Conservation (phyloP, 129 eudicot species). For the Deinandra increscens region DNA sequence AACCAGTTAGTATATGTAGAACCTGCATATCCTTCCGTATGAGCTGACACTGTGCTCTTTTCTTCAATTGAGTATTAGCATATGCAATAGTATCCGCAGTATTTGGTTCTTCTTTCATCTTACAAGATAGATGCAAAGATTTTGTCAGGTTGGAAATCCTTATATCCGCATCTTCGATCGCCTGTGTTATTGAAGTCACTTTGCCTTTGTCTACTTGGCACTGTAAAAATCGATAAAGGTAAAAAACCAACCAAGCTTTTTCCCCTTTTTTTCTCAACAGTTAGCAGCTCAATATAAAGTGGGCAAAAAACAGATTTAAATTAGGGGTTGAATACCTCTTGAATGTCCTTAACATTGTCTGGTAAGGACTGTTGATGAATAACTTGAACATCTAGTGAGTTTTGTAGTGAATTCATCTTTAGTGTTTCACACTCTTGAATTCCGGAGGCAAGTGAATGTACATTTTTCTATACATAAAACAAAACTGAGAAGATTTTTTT, state of each 20-base stretch:
- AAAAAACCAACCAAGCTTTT: conserved; percentile 12
- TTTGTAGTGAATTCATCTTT: conserved; percentile 31
- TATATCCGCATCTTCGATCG: conserved; percentile 33
- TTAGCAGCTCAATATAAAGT: conserved; percentile 2
- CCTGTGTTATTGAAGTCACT: conserved; percentile 42
- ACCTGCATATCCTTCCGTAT: conserved; percentile 77
- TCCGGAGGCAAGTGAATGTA: conserved; percentile 46
- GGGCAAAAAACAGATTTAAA: background rate
- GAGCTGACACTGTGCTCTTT: conserved; percentile 47
- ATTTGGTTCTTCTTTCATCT: conserved; percentile 43
- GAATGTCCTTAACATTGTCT: conserved; percentile 24
- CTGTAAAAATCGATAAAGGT: conserved; percentile 10
- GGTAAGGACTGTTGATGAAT: conserved; percentile 18
- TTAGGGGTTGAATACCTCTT: conserved; percentile 45
- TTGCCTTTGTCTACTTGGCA: conserved; percentile 44
- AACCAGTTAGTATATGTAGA: conserved; percentile 5
- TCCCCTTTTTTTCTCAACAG: background rate
- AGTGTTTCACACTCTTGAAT: conserved; percentile 55
- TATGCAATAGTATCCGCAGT: conserved; percentile 35
- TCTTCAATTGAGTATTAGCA: conserved; percentile 46
- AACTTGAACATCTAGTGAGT: conserved; percentile 22
- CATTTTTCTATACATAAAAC: conserved; percentile 53
- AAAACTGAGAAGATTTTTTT: conserved; percentile 13
- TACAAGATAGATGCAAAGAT: conserved; percentile 44
- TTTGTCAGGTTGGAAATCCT: conserved; percentile 38